A percentile compares a stretch with the other conserved stretches of the same genome.
These are phyloP conservation scores for Kuraishia capsulata DNA, from an alignment of 805 yeast genomes.

Conservation along the genomic window DNA sequence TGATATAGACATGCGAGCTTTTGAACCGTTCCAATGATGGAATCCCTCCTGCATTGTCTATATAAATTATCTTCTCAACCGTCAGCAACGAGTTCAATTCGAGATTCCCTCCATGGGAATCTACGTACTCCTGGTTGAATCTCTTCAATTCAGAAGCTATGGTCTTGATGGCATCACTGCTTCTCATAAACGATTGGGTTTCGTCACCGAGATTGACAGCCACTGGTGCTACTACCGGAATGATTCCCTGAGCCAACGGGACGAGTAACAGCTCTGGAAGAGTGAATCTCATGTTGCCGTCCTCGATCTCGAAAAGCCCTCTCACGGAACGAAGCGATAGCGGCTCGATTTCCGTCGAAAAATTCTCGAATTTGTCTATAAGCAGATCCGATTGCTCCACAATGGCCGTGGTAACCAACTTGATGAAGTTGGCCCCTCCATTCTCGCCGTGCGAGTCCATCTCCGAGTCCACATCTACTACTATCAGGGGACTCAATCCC, in stretches of 20 bases:
- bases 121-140: conserved; percentile 11
- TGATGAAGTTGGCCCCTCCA: neutral
- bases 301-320: conserved; percentile 23
- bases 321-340: conserved; percentile 21
- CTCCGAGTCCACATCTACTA: conserved; percentile 36
- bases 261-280: conserved; percentile 28
- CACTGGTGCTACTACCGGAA: conserved; percentile 62
- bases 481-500: conserved; percentile 69
- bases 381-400: conserved; percentile 14
- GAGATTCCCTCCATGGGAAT: conserved; percentile 13
- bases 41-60: conserved; percentile 83
- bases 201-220: conserved; percentile 22
- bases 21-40: conserved; percentile 78
- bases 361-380: conserved; percentile 10
- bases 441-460: conserved; percentile 1
- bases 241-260: conserved; percentile 31
- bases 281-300: conserved; percentile 12
- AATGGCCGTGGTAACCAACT: conserved; percentile 8
- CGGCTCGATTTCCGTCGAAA: conserved; percentile 1
- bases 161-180: conserved; percentile 30
- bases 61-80: conserved; percentile 72
- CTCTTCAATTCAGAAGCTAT: conserved; percentile 25
- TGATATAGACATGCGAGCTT: conserved; percentile 81
- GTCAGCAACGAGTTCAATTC: conserved; percentile 23
- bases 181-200: conserved; percentile 21